phyloP scores from a whole-genome alignment of 2,329 filamentous ascomycete species.

The Talaromyces sp. region DNA sequence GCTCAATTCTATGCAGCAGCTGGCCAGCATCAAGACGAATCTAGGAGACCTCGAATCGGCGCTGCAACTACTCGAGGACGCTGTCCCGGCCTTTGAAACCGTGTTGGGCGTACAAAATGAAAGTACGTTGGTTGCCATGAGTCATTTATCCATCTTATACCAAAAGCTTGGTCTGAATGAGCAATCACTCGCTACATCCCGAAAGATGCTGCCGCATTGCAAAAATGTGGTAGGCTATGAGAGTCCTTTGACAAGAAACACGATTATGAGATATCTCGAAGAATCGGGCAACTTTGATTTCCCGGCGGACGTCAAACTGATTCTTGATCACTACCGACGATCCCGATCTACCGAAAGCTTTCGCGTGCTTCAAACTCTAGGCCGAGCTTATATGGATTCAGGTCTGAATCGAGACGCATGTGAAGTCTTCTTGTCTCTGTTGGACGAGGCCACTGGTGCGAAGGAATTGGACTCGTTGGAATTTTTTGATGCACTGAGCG shows the following conservation, averaged over 20 bases:
- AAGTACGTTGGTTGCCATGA: constrained; percentile 30
- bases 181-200: constrained; percentile 26
- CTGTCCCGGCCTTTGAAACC: constrained; percentile 29
- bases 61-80: constrained; percentile 28
- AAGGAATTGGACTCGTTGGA: constrained; percentile 28
- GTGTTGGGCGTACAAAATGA: constrained; percentile 30
- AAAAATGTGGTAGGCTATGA: constrained; percentile 26
- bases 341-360: constrained; percentile 26
- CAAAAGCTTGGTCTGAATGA: constrained; percentile 30
- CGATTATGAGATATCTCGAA: constrained; percentile 27
- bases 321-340: constrained; percentile 28
- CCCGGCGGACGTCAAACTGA: constrained; percentile 26
- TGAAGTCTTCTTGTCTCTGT: constrained; percentile 26
- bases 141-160: constrained; percentile 29
- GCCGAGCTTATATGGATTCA: constrained; percentile 29
- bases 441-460: constrained; percentile 27
- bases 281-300: constrained; percentile 31
- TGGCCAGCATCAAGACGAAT: constrained; percentile 27
- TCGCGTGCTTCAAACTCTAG: constrained; percentile 28
- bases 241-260: constrained; percentile 26
- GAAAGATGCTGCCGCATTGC: constrained; percentile 27
- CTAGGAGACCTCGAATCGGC: constrained; percentile 30
- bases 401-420: constrained; percentile 30
- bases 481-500: constrained; percentile 31
- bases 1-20: constrained; percentile 29